A percentile compares a stretch with the other conserved stretches of the same genome.
These are phyloP conservation scores for Stropharia rugosoannulata DNA, from an alignment of 768 basidiomycete species.

Conservation along the genomic window DNA sequence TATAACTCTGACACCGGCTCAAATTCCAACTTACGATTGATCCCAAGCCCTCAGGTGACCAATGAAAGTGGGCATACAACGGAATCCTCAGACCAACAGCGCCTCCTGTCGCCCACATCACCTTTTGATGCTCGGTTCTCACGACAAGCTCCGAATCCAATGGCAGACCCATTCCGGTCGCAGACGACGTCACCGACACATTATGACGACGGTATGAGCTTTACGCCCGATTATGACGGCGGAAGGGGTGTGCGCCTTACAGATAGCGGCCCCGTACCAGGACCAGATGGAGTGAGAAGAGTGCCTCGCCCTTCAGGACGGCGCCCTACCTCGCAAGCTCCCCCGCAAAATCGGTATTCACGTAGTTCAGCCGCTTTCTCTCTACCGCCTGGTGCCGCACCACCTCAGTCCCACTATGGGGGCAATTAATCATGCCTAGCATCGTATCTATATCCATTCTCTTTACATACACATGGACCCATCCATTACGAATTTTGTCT, in stretches of 20 bases:
- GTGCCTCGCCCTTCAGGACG: slow-evolving; percentile 64
- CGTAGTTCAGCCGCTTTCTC: slow-evolving; percentile 49
- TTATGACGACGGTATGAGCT: slow-evolving; percentile 37
- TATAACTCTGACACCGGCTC: slow-evolving; percentile 39
- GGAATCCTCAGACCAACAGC: slow-evolving; percentile 38
- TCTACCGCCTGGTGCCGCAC: slow-evolving; percentile 76
- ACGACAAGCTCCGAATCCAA: slow-evolving; percentile 24
- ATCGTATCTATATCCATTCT: slow-evolving; percentile 15
- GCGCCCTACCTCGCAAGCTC: slow-evolving; percentile 59
- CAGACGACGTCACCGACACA: slow-evolving; percentile 38
- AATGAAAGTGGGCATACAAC: slow-evolving; percentile 29
- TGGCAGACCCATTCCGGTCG: slow-evolving; percentile 57
- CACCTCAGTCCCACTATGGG: slow-evolving; percentile 46
- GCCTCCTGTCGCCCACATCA: slow-evolving; percentile 28
- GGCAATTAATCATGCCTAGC: slow-evolving; percentile 14
- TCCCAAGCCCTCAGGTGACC: slow-evolving; percentile 38
- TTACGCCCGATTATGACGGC: slow-evolving; percentile 34
- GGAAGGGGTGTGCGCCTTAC: slow-evolving; percentile 73
- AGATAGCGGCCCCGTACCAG: slow-evolving; percentile 83
- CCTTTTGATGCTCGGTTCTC: slow-evolving; percentile 25
- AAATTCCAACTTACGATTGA: slow-evolving; percentile 39
- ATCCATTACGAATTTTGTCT: slow-evolving; percentile 11
- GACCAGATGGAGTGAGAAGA: slow-evolving; percentile 74
- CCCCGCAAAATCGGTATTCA: slow-evolving; percentile 71
- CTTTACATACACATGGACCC: slow-evolving; percentile 18